phyloP scores from a whole-genome alignment of 106 monocot species.

The Acorus calamus region DNA sequence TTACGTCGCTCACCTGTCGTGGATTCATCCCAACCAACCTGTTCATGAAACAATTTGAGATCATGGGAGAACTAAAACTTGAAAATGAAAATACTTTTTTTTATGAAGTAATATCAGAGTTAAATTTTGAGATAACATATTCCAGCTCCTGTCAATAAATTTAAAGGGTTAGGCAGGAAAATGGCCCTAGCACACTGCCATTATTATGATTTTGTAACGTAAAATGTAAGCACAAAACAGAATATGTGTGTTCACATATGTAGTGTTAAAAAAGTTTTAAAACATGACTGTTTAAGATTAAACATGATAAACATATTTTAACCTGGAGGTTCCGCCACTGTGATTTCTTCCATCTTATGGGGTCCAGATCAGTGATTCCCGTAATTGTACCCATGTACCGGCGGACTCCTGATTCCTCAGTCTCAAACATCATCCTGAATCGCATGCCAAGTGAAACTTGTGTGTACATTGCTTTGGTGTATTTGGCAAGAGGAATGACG shows the following conservation, averaged over 20 bases:
- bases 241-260: no score
- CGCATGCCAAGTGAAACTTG: constrained; percentile 78
- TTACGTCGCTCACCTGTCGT: constrained; percentile 56
- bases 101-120: no score
- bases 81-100: no score
- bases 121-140: no score
- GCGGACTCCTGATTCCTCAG: constrained; percentile 76
- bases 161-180: no score
- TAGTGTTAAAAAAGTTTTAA: no score
- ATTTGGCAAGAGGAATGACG: constrained; percentile 74
- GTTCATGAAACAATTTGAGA: background rate
- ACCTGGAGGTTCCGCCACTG: constrained; percentile 92
- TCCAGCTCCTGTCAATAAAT: no score
- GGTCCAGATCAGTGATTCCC: constrained; percentile 71
- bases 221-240: no score
- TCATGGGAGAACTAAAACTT: background rate
- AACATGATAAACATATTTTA: background rate
- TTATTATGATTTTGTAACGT: no score
- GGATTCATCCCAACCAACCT: constrained; percentile 98
- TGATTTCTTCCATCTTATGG: constrained; percentile 72
- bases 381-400: constrained; percentile 91
- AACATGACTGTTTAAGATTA: no score
- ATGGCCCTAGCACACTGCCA: no score
- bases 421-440: constrained; percentile 92
- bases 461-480: constrained; percentile 66